These are phyloP conservation scores for Melampsora larici-populina DNA, from an alignment of 1,284 basidiomycete genomes.

Conservation along the genomic window DNA sequence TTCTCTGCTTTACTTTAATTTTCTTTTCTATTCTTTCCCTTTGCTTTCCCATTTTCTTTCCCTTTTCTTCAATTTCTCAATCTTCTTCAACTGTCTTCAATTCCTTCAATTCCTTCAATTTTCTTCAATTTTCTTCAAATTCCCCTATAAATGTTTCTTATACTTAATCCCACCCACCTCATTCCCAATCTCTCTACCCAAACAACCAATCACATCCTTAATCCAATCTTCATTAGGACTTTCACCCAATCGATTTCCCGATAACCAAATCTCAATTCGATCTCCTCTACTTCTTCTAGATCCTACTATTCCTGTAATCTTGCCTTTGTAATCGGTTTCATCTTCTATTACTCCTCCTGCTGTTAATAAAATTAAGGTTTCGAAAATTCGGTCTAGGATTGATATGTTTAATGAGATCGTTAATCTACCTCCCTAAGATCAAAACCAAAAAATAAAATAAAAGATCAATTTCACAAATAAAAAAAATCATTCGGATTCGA, in stretches of 20 bases:
- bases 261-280: constrained; percentile 40
- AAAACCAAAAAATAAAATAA: background rate
- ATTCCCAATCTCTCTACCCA: constrained; percentile 6
- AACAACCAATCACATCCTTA: constrained; percentile 7
- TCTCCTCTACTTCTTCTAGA: constrained; percentile 14
- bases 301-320: constrained; percentile 29
- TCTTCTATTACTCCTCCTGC: constrained; percentile 38
- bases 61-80: no score
- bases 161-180: constrained; percentile 8
- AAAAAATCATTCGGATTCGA: background rate
- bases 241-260: constrained; percentile 9
- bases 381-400: constrained; percentile 27
- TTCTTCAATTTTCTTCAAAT: no score
- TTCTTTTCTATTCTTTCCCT: no score
- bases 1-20: no score
- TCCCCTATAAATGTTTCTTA: constrained; percentile 36
- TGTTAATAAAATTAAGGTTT: constrained; percentile 28
- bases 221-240: constrained; percentile 31
- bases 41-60: no score
- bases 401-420: constrained; percentile 20
- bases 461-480: no score
- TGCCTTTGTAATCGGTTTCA: constrained; percentile 13
- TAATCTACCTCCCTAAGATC: constrained; percentile 37
- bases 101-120: no score
- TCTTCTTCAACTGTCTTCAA: no score